Conservation (phyloP, 257 asterid species). For the Coffea canephora region DNA sequence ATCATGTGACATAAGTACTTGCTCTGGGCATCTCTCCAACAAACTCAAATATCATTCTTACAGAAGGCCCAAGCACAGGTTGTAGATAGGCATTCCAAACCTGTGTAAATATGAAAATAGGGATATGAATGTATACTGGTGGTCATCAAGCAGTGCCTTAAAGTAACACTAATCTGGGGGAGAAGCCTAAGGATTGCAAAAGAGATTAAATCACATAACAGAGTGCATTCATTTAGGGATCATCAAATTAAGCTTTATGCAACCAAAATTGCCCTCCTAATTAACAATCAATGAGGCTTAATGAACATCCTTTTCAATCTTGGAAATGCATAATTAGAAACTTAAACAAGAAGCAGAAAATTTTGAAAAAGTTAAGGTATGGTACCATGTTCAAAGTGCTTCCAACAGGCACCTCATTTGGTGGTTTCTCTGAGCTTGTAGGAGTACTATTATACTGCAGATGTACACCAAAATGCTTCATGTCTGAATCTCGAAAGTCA, state of each 20-base stretch:
- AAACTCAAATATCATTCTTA: constrained; percentile 31
- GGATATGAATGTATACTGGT: not conserved
- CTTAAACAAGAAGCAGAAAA: constrained; percentile 4
- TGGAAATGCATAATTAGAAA: not conserved
- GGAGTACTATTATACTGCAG: constrained; percentile 33
- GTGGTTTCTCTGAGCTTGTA: not conserved
- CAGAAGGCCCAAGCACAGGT: constrained; percentile 29
- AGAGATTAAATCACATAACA: not conserved
- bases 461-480: constrained; percentile 26
- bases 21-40: constrained; percentile 39
- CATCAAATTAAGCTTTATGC: not conserved
- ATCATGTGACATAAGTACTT: not conserved
- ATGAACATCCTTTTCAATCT: not conserved
- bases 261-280: not conserved
- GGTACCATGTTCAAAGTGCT: constrained; percentile 40
- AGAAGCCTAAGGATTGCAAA: too few species aligned
- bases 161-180: not conserved
- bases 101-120: too few species aligned
- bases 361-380: not conserved
- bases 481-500: constrained; percentile 34
- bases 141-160: not conserved
- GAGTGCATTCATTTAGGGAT: not conserved
- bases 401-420: constrained; percentile 18
- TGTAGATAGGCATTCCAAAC: constrained; percentile 39
- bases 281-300: not conserved